These are phyloP conservation scores for Tricholoma bakamatsutake DNA, from an alignment of 768 basidiomycete species.

Conservation along the genomic window DNA sequence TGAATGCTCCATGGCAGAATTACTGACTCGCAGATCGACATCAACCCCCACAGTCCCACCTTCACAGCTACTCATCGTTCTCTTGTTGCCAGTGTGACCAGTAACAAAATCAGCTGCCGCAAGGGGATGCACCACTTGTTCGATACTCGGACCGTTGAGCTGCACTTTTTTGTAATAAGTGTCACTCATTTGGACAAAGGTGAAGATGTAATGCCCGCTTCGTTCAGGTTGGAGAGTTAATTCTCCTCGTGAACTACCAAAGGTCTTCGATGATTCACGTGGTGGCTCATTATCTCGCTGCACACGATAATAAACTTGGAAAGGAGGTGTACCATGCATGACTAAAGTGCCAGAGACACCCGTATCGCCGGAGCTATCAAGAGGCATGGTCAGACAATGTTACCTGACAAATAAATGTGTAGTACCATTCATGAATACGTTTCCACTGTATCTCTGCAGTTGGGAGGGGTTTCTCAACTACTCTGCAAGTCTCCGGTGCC, in stretches of 20 bases:
- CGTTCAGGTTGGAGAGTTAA: constrained; percentile 81
- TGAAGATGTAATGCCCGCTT: constrained; percentile 86
- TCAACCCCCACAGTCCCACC: constrained; percentile 71
- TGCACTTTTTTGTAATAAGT: constrained; percentile 74
- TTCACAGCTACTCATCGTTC: constrained; percentile 69
- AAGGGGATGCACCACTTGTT: constrained; percentile 86
- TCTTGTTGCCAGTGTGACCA: constrained; percentile 37
- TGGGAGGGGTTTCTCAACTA: constrained; percentile 70
- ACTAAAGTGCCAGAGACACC: constrained; percentile 86
- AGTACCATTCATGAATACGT: constrained; percentile 85
- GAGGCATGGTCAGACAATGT: constrained; percentile 1
- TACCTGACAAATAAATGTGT: not conserved
- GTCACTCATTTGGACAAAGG: constrained; percentile 75
- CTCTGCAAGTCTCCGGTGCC: constrained; percentile 75
- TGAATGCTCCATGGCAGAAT: not conserved
- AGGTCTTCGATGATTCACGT: constrained; percentile 52
- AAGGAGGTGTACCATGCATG: constrained; percentile 85
- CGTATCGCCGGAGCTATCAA: constrained; percentile 75
- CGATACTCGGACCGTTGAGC: constrained; percentile 70
- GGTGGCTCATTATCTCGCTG: constrained; percentile 65
- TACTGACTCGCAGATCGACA: constrained; percentile 69
- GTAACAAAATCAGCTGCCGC: constrained; percentile 72
- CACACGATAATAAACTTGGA: constrained; percentile 73
- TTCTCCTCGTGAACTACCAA: constrained; percentile 70
- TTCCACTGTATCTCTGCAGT: constrained; percentile 85